Conservation (phyloP, 2,329 filamentous ascomycete species). For the Ceratocystis diversiconidia region DNA sequence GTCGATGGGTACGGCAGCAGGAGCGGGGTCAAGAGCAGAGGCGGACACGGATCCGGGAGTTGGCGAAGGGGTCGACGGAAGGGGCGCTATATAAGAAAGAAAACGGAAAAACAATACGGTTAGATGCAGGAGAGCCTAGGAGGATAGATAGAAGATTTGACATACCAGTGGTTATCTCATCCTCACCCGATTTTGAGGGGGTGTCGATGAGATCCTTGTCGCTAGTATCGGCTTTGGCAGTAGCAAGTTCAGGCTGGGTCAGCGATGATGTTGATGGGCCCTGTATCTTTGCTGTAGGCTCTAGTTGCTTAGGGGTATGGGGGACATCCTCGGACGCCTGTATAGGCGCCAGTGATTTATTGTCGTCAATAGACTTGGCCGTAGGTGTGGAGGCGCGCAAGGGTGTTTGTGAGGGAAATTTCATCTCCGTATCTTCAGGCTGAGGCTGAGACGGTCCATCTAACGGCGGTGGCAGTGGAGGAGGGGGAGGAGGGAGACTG, state of each 20-base stretch:
- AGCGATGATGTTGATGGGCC: neutral
- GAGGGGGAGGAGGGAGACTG: neutral
- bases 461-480: neutral
- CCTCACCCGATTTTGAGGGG: neutral
- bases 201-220: neutral
- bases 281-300: neutral
- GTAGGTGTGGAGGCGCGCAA: conserved; percentile 1
- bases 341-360: neutral
- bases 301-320: neutral
- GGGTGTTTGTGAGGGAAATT: neutral
- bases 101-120: neutral
- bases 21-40: neutral
- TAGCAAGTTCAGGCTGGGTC: neutral
- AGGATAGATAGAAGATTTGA: neutral
- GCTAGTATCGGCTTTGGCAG: neutral
- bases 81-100: neutral
- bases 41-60: neutral
- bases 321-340: neutral
- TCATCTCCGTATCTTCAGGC: neutral
- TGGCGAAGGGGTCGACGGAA: neutral
- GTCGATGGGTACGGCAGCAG: neutral
- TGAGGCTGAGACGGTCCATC: neutral
- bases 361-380: neutral
- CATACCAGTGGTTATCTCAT: neutral
- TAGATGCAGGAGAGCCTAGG: neutral